phyloP scores from a whole-genome alignment of 208 protist genomes.

The Leishmania lainsoni region DNA sequence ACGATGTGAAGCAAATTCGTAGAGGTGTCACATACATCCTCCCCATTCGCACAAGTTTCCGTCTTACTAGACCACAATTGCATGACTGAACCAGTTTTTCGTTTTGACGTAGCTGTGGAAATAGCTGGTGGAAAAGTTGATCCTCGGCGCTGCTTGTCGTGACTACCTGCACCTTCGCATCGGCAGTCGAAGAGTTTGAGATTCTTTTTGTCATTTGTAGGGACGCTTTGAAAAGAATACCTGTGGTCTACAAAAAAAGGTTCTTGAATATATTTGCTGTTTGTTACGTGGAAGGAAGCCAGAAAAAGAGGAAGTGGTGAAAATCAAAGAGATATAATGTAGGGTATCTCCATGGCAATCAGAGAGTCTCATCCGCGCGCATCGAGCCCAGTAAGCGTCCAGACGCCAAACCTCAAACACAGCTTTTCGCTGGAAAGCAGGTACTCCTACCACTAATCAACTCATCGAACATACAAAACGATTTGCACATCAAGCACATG shows the following conservation, averaged over 20 bases:
- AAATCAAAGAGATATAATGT: neutral
- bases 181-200: neutral
- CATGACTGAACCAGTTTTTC: constrained; percentile 56
- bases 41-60: constrained; percentile 57
- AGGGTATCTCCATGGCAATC: neutral
- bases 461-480: neutral
- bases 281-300: neutral
- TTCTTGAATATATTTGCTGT: neutral
- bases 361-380: neutral
- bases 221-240: neutral
- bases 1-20: constrained; percentile 58
- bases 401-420: neutral
- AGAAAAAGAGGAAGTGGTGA: neutral
- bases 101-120: constrained; percentile 43
- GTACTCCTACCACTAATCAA: neutral
- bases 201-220: neutral
- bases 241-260: neutral
- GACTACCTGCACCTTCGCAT: constrained; percentile 23
- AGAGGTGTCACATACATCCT: constrained; percentile 57
- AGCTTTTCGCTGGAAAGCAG: neutral
- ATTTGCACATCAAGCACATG: constrained; percentile 12
- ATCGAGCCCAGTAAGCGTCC: neutral
- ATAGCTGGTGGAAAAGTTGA: constrained; percentile 45
- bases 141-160: constrained; percentile 38
- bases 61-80: constrained; percentile 42